Evolutionary conservation across 164 flowering plant genomes (phyloP).

Genomic region (Chloranthus sessilifolius): DNA sequence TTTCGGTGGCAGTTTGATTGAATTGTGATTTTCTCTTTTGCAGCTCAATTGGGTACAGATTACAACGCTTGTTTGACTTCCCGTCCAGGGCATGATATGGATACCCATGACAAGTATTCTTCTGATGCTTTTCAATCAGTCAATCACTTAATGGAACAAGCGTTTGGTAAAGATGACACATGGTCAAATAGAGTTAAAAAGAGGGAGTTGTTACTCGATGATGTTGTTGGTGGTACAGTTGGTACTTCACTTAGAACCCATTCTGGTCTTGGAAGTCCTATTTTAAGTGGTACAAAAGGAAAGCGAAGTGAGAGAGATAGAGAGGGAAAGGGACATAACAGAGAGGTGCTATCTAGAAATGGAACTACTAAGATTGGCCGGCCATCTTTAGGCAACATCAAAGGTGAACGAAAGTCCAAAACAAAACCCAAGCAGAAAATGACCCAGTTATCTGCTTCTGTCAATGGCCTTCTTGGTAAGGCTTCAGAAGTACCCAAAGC

Average conservation of each 20-base stretch:
- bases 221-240: constrained; percentile 51
- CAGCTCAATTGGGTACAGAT: constrained; percentile 50
- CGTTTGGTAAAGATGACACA: constrained; percentile 37
- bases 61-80: constrained; percentile 35
- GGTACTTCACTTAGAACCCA: constrained; percentile 28
- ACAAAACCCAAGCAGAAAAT: constrained; percentile 80
- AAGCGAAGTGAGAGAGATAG: constrained; percentile 91
- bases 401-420: constrained; percentile 83
- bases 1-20: constrained; percentile 4
- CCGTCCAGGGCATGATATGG: constrained; percentile 31
- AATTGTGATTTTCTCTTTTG: constrained; percentile 19
- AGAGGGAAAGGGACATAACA: constrained; percentile 64
- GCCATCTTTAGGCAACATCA: constrained; percentile 46
- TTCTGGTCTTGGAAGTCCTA: constrained; percentile 47
- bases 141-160: constrained; percentile 37
- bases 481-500: constrained; percentile 47
- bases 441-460: constrained; percentile 69
- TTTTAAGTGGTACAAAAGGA: constrained; percentile 73
- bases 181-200: constrained; percentile 60
- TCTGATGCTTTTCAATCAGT: constrained; percentile 28
- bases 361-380: constrained; percentile 60
- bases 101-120: constrained; percentile 31
- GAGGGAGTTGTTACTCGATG: constrained; percentile 77
- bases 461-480: constrained; percentile 59
- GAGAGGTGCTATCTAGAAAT: constrained; percentile 48